Evolutionary conservation across 345 rosid species (phyloP).

Genomic region (Eucalyptus cloeziana): DNA sequence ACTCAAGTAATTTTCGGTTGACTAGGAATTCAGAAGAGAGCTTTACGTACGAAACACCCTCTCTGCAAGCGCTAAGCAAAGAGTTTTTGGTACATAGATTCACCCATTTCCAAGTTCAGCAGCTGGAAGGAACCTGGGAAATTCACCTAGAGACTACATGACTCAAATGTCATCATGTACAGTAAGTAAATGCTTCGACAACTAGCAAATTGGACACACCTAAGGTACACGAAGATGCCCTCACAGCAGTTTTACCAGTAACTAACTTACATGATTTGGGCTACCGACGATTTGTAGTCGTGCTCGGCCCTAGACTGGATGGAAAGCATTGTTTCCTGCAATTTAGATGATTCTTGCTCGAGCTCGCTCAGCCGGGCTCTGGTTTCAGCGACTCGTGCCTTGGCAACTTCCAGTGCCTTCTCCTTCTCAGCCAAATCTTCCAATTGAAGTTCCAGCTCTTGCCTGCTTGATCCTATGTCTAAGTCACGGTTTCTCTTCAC

Average conservation of each 20-base stretch:
- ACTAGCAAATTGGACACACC: background rate
- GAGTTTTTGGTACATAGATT: background rate
- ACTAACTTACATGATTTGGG: conserved; percentile 3
- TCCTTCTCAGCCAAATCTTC: conserved; percentile 39
- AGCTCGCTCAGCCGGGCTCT: conserved; percentile 15
- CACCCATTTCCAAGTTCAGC: background rate
- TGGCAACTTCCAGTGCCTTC: conserved; percentile 23
- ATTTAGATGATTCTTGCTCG: conserved; percentile 25
- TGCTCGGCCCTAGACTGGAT: background rate
- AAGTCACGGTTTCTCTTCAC: conserved; percentile 21
- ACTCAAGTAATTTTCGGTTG: background rate
- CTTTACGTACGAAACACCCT: background rate
- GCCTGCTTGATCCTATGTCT: conserved; percentile 23
- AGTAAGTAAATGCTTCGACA: background rate
- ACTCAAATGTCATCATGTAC: background rate
- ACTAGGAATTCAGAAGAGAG: background rate
- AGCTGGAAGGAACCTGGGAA: background rate
- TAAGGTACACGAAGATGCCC: background rate
- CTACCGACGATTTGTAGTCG: background rate
- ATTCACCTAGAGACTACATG: background rate
- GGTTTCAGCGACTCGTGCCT: conserved; percentile 14
- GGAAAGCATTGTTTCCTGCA: conserved; percentile 21
- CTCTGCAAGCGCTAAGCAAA: background rate
- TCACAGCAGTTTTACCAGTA: background rate
- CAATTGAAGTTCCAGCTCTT: conserved; percentile 30